A percentile compares a stretch with the other conserved stretches of the same genome.
Evolutionary conservation across 2,329 filamentous ascomycete species (phyloP).

Genomic region (Xylaria polymorpha): DNA sequence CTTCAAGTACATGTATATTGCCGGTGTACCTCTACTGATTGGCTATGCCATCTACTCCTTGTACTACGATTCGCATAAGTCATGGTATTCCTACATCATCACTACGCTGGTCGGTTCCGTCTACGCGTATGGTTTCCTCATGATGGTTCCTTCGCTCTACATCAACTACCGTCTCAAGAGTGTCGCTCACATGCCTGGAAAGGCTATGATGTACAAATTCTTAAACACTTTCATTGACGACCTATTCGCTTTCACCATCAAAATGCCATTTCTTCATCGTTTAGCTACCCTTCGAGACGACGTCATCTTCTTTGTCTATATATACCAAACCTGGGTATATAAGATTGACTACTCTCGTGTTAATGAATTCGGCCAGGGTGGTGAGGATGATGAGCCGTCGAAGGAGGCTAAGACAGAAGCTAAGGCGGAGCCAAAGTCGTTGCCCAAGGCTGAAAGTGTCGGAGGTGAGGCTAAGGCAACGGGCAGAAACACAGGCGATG

Average conservation of each 20-base stretch:
- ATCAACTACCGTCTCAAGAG: conserved; percentile 99
- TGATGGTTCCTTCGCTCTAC: conserved; percentile 98
- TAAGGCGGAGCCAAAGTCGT: conserved; percentile 54
- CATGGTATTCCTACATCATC: conserved; percentile 97
- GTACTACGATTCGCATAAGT: conserved; percentile 94
- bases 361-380: conserved; percentile 98
- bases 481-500: conserved; percentile 62
- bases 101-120: conserved; percentile 94
- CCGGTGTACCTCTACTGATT: conserved; percentile 86
- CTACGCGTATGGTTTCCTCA: conserved; percentile 97
- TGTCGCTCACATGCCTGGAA: conserved; percentile 95
- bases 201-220: conserved; percentile 98
- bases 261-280: conserved; percentile 95
- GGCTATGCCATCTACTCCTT: conserved; percentile 94
- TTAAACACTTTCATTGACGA: conserved; percentile 99
- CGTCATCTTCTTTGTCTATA: conserved; percentile 96
- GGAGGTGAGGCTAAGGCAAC: conserved; percentile 59
- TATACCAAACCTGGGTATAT: conserved; percentile 95
- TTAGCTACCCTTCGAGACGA: conserved; percentile 94
- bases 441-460: conserved; percentile 48
- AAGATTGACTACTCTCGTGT: conserved; percentile 90
- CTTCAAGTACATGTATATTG: conserved; percentile 95
- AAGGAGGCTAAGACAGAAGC: conserved; percentile 53
- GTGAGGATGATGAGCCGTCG: conserved; percentile 77
- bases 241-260: conserved; percentile 98